Evolutionary conservation across 192 early-diverging fungal genomes (phyloP), one percentile per base, ranked within the genome.

Genomic region (Rhizophlyctis rosea): DNA sequence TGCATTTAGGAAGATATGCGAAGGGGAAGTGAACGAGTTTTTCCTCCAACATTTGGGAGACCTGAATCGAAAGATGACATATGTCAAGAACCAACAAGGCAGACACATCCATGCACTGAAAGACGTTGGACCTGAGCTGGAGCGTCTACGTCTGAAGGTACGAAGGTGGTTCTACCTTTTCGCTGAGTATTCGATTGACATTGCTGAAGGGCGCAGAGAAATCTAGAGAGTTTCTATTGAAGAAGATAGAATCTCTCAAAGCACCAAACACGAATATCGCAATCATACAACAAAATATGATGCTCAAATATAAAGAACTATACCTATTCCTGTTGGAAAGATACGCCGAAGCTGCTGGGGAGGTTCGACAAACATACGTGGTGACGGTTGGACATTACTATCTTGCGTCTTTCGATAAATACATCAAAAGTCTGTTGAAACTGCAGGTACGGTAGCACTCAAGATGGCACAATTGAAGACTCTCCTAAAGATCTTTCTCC

Each of bases 201-300:
- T 63, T 29, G 18, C 25, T 16, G 33, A 47, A 89, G 86, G 89
- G 92, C 14, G 79, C 89, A 4, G 84, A 86, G 35, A 92, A 90
- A 62, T 88, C 95, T 57, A 86, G 95, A 11, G 90, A 94, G 39
- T 97, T 92, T 59, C 78, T 97, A 50, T 68, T 95, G 25, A 83
- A 83, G 47, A 88, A 89, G 65, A 95, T 96, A 62, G 90, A 94
- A 53, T 81, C 84, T 3, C 80, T 99, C 50, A 85, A 88, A 57
- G 83, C 89, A 47, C 89, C 92, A 18, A 95, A 90, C 71, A 91
- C 96, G 54, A 99, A 97, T 63, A 86, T 97, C 18, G 85, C 90
- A 55, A 90, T 97, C 11, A 76, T 96, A 62, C 96, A 99, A 73
- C 89, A 92, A 70, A 94, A 88, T 4, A 79, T 91, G 13, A 81